Evolutionary conservation across 1,284 basidiomycete genomes (phyloP).

Genomic region (Rhodotorula sp.): DNA sequence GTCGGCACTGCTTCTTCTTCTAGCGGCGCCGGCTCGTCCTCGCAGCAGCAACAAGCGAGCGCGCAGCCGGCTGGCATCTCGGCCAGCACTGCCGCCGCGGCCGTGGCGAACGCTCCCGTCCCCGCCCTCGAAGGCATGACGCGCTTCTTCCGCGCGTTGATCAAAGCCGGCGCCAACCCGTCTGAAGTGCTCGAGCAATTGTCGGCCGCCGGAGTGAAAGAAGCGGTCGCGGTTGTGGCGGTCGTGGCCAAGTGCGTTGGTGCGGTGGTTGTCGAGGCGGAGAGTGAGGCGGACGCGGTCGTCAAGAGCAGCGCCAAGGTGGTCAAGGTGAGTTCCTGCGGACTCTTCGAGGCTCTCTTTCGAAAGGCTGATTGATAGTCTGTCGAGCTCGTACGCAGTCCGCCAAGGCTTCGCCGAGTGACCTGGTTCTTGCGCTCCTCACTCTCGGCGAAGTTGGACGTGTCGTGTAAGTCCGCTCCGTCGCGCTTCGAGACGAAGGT

Average conservation of each 20-base stretch:
- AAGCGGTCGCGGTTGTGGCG: slow-evolving; percentile 32
- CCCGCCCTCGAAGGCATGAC: slow-evolving; percentile 74
- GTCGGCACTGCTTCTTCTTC: slow-evolving; percentile 76
- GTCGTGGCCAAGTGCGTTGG: slow-evolving; percentile 84
- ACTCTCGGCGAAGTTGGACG: slow-evolving; percentile 88
- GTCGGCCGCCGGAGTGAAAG: slow-evolving; percentile 3
- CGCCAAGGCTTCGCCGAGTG: slow-evolving; percentile 64
- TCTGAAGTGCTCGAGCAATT: slow-evolving; percentile 21
- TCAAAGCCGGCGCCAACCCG: slow-evolving; percentile 70
- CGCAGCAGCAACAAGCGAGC: slow-evolving; percentile 59
- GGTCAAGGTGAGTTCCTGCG: slow-evolving; percentile 61
- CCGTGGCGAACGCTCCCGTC: slow-evolving; percentile 47
- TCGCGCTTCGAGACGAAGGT: neutral
- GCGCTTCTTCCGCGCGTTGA: slow-evolving; percentile 74
- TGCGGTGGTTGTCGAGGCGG: slow-evolving; percentile 68
- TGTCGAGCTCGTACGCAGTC: slow-evolving; percentile 48
- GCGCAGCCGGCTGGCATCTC: neutral
- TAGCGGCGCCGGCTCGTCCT: slow-evolving; percentile 72
- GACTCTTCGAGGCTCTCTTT: too few species aligned
- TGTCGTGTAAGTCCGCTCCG: slow-evolving; percentile 56
- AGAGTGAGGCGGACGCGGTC: slow-evolving; percentile 69
- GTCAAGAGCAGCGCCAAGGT: slow-evolving; percentile 67
- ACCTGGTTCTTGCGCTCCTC: slow-evolving; percentile 76
- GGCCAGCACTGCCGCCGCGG: neutral
- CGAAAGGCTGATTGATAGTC: too few species aligned